These are phyloP conservation scores for Gonapodya prolifera DNA, from an alignment of 192 early-diverging fungal species.

Conservation along the genomic window DNA sequence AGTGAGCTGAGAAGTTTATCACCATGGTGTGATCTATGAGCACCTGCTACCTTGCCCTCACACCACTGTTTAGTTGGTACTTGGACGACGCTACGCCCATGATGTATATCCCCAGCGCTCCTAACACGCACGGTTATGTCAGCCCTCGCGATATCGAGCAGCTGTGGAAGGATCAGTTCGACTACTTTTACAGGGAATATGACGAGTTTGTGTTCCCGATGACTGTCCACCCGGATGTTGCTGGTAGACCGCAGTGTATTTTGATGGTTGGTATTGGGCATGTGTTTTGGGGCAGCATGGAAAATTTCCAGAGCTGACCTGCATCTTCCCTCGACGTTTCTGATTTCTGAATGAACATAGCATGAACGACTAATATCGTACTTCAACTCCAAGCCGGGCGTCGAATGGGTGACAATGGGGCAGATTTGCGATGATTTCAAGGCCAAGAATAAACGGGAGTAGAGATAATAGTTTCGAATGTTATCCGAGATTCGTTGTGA, in stretches of 20 bases:
- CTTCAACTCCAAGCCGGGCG: neutral
- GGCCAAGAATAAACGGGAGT: neutral
- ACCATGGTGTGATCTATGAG: no score
- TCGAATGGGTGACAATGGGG: neutral
- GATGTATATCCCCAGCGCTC: neutral
- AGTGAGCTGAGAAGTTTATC: no score
- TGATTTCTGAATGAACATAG: neutral
- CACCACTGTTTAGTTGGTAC: neutral
- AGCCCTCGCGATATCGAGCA: neutral
- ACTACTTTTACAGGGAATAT: neutral
- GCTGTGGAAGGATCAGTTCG: neutral
- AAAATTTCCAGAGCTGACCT: neutral
- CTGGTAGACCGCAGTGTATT: neutral
- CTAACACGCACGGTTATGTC: neutral
- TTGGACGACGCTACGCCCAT: neutral
- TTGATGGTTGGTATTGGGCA: neutral
- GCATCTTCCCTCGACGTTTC: neutral
- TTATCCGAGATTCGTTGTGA: no score
- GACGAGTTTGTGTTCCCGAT: neutral
- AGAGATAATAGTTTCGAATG: no score
- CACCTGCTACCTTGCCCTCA: no score
- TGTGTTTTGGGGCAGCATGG: no score
- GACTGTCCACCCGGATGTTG: neutral
- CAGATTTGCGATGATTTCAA: neutral
- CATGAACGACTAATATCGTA: neutral